Evolutionary conservation across 75 land plant genomes (phyloP), one percentile per base, ranked within the genome.

Genomic region (Pinus taeda): DNA sequence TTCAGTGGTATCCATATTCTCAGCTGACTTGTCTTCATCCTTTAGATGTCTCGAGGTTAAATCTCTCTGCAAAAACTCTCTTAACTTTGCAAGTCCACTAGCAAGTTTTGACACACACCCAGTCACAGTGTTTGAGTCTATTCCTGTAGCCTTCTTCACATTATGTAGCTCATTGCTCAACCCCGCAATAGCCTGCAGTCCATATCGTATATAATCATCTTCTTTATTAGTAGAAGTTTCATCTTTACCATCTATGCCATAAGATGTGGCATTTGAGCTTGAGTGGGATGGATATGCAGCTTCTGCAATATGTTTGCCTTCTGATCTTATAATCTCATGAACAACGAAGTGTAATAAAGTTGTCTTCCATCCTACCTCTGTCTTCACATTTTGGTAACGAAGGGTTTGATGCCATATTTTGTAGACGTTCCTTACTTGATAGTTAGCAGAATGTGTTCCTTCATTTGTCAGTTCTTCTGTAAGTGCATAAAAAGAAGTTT

Each of bases 131-230:
- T 78, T 66, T 61, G 76, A 72, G 71, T 87, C 88, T 18, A 85
- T 53, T 29, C 81, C 83, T 36, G 79, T 83, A 59, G 88, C 88
- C 75, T 77, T 81, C 76, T 78, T 80, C 6, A 85, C 88, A 75
- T 74, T 85, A 39, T 78, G 75, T 18, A 87, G 75, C 83, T 87
- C 87, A 39, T 65, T 20, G 6, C 69, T 63, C 30, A 87, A 63
- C 14, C 70, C 74, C 24, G 39, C 4, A 24, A 87, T 63, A 49
- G 62, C 75, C 61, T 84, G 84, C 83, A 83, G 53, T n/a, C 87
- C 88, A 18, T 72, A 76, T 21, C 74, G 65, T 36, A 75, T 78
- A 8, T 78, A 57, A 15, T 81, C 79, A 17, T 78, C 75, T 7
- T 70, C 83, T 33, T 22, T 39, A n/a, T 62, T 24, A n/a, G 18